Evolutionary conservation across 768 basidiomycete species (phyloP).

Genomic region (Psilocybe sp.): DNA sequence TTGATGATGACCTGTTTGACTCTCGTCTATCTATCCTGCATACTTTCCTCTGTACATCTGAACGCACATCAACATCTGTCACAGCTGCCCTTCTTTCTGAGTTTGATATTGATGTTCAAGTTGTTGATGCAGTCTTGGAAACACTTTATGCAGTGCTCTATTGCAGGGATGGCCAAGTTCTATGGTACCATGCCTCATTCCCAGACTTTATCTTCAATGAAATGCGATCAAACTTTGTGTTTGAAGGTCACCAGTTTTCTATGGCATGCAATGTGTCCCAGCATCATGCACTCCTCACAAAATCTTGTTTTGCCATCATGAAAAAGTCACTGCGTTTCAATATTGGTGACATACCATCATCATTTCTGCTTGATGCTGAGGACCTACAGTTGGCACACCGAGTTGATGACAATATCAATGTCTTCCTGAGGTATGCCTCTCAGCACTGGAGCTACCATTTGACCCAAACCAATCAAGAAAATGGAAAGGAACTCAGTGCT

Average conservation of each 20-base stretch:
- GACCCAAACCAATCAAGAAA: too few relatives aligned
- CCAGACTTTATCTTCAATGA: slow-evolving; percentile 16
- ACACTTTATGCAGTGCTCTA: slow-evolving; percentile 20
- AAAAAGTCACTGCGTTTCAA: slow-evolving; percentile 10
- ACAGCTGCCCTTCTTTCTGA: slow-evolving; percentile 10
- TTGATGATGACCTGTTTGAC: slow-evolving; percentile 3
- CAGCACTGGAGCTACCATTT: too few relatives aligned
- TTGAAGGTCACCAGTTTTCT: not conserved
- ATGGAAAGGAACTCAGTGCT: too few relatives aligned
- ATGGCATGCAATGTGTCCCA: slow-evolving; percentile 9
- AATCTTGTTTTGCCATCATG: slow-evolving; percentile 14
- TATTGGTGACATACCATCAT: slow-evolving; percentile 12
- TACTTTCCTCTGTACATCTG: slow-evolving; percentile 17
- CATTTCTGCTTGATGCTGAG: slow-evolving; percentile 10
- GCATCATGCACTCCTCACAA: slow-evolving; percentile 7
- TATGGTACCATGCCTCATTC: slow-evolving; percentile 20
- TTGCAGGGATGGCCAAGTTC: slow-evolving; percentile 6
- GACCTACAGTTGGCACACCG: not conserved
- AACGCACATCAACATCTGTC: slow-evolving; percentile 8
- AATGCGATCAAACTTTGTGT: slow-evolving; percentile 7
- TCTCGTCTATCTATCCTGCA: slow-evolving; percentile 11
- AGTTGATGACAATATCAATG: slow-evolving; percentile 3
- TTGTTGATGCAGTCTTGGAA: slow-evolving; percentile 6
- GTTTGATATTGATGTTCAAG: not conserved
- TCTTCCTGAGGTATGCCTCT: not conserved